phyloP scores from a whole-genome alignment of 306 rosid species.

The Medicago ruthenica region DNA sequence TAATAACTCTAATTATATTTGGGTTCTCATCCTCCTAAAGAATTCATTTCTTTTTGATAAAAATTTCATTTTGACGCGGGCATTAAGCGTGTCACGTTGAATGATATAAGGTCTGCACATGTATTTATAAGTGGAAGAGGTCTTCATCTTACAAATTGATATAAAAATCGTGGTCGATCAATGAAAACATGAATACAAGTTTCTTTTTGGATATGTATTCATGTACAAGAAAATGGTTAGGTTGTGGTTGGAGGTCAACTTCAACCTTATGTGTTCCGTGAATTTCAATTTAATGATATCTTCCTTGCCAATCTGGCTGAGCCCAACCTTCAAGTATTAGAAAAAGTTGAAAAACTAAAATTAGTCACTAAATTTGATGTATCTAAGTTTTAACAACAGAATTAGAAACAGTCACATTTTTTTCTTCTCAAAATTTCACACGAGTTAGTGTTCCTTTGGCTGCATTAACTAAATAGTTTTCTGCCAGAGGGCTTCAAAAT shows the following conservation, averaged over 20 bases:
- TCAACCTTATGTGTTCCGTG: constrained; percentile 30
- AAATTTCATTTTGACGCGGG: no score
- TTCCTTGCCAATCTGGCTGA: not conserved
- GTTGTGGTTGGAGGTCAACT: constrained; percentile 45
- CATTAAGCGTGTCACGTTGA: no score
- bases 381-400: no score
- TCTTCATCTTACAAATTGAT: no score
- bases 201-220: constrained; percentile 1
- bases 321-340: not conserved
- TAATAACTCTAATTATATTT: not conserved
- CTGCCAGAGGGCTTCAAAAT: constrained; percentile 10
- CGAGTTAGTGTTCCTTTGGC: not conserved
- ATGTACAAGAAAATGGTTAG: constrained; percentile 28
- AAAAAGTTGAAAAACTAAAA: no score
- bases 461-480: constrained; percentile 31
- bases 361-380: no score
- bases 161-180: constrained; percentile 1
- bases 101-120: no score
- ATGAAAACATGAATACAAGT: constrained; percentile 7
- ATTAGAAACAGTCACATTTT: no score
- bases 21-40: not conserved
- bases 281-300: constrained; percentile 17
- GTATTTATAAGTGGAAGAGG: no score
- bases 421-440: not conserved
- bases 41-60: no score